Percentiles rank a stretch among this genome's conserved stretches.
Conservation (phyloP, 2,329 filamentous ascomycete genomes). For the Monosporascus sp. region DNA sequence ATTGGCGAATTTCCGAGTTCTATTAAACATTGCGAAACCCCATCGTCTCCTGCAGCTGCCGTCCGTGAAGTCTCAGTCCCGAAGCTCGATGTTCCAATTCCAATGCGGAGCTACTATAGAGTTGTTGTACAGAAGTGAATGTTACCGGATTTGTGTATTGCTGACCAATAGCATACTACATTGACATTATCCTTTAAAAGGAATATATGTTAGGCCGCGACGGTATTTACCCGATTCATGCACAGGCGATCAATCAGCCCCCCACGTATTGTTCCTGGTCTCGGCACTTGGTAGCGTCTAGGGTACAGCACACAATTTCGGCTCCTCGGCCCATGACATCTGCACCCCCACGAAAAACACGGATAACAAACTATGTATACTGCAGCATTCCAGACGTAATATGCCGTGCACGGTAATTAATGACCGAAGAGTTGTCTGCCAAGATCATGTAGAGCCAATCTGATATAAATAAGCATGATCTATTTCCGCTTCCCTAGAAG, state of each 20-base stretch:
- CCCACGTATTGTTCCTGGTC: neutral
- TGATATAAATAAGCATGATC: neutral
- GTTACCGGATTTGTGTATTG: neutral
- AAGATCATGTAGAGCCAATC: neutral
- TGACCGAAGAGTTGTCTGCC: too few relatives aligned
- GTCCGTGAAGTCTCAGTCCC: neutral
- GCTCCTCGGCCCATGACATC: neutral
- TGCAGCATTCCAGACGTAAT: neutral
- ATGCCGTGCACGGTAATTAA: neutral
- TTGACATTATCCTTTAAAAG: neutral
- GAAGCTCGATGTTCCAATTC: neutral
- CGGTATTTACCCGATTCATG: neutral
- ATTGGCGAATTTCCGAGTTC: neutral
- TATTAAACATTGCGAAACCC: neutral
- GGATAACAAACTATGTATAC: neutral
- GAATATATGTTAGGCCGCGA: too few relatives aligned
- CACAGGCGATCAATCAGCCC: neutral
- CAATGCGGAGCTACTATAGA: neutral
- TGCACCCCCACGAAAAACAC: neutral
- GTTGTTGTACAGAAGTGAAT: neutral
- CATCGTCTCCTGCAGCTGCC: neutral
- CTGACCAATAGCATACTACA: neutral
- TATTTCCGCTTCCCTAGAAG: neutral
- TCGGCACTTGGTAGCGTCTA: neutral
- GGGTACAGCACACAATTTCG: neutral